A percentile compares a stretch with the other conserved stretches of the same genome.
These are phyloP conservation scores for Salvia miltiorrhiza DNA, from an alignment of 257 asterid species.

Conservation along the genomic window DNA sequence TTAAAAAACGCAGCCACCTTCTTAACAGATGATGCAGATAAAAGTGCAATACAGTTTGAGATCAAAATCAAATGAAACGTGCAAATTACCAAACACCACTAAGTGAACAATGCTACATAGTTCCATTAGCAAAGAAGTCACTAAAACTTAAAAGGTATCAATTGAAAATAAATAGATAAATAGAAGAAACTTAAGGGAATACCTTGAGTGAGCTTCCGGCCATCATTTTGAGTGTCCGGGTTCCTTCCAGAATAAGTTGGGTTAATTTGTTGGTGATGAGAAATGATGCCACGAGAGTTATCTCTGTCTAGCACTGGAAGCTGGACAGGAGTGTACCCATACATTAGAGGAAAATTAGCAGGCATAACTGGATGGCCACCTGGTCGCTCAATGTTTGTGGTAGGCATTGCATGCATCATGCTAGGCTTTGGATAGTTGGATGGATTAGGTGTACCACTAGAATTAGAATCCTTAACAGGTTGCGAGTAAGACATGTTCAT, in stretches of 20 bases:
- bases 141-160: slow-evolving; percentile 36
- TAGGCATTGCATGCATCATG: slow-evolving; percentile 54
- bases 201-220: slow-evolving; percentile 69
- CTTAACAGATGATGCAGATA: neutral
- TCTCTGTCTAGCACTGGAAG: slow-evolving; percentile 80
- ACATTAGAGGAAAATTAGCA: slow-evolving; percentile 64
- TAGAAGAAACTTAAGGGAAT: slow-evolving; percentile 14
- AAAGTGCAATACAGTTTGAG: neutral
- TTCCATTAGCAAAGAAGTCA: neutral
- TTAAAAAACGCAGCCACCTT: neutral
- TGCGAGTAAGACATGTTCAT: too few relatives aligned
- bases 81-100: neutral
- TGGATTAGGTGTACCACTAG: slow-evolving; percentile 35
- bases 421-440: slow-evolving; percentile 53
- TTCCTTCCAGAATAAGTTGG: slow-evolving; percentile 50
- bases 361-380: slow-evolving; percentile 48
- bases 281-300: slow-evolving; percentile 45
- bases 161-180: slow-evolving; percentile 8
- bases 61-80: neutral
- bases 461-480: slow-evolving; percentile 45
- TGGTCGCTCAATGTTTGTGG: slow-evolving; percentile 48
- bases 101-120: neutral
- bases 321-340: slow-evolving; percentile 71
- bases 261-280: slow-evolving; percentile 62
- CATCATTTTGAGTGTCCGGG: slow-evolving; percentile 50